Base-by-base conservation (phyloP, 2,329 filamentous ascomycete species). In the Mycogone perniciosa region DNA sequence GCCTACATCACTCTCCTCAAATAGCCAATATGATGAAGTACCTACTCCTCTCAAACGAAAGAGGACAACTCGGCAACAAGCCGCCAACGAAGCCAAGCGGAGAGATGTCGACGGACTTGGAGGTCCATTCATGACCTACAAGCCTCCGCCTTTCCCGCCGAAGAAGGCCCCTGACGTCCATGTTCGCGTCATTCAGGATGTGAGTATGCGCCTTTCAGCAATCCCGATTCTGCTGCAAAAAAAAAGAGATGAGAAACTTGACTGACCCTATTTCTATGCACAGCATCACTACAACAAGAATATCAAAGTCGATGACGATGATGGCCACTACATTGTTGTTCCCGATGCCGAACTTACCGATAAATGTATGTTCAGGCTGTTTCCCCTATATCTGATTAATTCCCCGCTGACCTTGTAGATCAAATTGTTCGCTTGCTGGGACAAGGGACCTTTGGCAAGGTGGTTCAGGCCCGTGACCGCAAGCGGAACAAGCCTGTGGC, bases 381-480 rank as follows among this genome's bases (percentile, higher is more conserved):
- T 7, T 11, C 13, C 26, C 26, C 37, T 39, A 20, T 10, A 39
- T 7, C 8, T 20, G 7, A 31, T 31, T 11, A 30, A n/a, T 6
- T n/a, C 9, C 9, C 44, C 34, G 46, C 46, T 53, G 41, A 41
- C 11, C 43, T 54, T 9, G 29, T 59, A 96, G 91, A 97, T 69
- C 84, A 88, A 72, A 92, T 99, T 60, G 77, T 86, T 55, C 90
- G 89, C 60, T 78, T 97, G 30, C 84, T 99, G 9, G 93, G 93
- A 26, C 93, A 99, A 71, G 93, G 93, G 56, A 99, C 93, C 0
- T 99, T 99, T 66, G 93, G 93, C 64, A 99, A 99, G 69, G 93
- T 99, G 11, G 93, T 99, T 13, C 87, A 96, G 68, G 93, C 93
- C 47, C 85, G 82, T 60, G 93, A 99, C 66, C 82, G 82, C 54